These are phyloP conservation scores for Ceriops tagal DNA, from an alignment of 345 rosid species.

Conservation along the genomic window DNA sequence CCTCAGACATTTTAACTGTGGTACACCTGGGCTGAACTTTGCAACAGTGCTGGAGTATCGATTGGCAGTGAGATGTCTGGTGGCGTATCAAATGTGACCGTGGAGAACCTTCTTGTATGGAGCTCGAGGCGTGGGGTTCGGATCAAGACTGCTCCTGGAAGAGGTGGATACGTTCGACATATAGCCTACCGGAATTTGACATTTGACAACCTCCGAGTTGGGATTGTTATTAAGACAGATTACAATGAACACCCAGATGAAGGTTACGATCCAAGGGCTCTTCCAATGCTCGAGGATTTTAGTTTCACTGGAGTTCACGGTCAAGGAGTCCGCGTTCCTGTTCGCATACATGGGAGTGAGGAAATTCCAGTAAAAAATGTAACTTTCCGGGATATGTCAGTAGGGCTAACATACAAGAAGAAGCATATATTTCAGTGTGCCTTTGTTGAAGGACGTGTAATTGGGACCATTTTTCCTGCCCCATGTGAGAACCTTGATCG, in stretches of 20 bases:
- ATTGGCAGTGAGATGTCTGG: conserved; percentile 99
- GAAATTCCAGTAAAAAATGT: conserved; percentile 79
- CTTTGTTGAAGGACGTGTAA: conserved; percentile 75
- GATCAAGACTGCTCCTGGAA: conserved; percentile 93
- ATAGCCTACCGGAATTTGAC: conserved; percentile 75
- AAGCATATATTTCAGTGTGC: conserved; percentile 94
- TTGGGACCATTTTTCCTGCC: conserved; percentile 79
- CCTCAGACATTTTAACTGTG: conserved; percentile 11
- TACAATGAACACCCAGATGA: conserved; percentile 93
- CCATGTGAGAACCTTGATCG: conserved; percentile 91
- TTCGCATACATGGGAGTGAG: conserved; percentile 86
- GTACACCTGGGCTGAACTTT: conserved; percentile 22
- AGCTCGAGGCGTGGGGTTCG: conserved; percentile 89
- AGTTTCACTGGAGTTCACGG: conserved; percentile 78
- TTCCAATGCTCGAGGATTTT: conserved; percentile 62
- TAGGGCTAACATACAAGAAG: conserved; percentile 88
- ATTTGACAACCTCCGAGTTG: conserved; percentile 78
- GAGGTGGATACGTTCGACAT: conserved; percentile 74
- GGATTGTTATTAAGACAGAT: conserved; percentile 86
- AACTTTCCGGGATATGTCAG: conserved; percentile 79
- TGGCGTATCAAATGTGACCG: conserved; percentile 78
- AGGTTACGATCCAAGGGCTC: conserved; percentile 69
- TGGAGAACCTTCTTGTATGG: conserved; percentile 84
- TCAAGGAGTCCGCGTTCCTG: conserved; percentile 92
- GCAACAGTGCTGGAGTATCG: conserved; percentile 87